phyloP scores from a whole-genome alignment of 2,329 filamentous ascomycete species.

The Neophaeococcomyces aloes region DNA sequence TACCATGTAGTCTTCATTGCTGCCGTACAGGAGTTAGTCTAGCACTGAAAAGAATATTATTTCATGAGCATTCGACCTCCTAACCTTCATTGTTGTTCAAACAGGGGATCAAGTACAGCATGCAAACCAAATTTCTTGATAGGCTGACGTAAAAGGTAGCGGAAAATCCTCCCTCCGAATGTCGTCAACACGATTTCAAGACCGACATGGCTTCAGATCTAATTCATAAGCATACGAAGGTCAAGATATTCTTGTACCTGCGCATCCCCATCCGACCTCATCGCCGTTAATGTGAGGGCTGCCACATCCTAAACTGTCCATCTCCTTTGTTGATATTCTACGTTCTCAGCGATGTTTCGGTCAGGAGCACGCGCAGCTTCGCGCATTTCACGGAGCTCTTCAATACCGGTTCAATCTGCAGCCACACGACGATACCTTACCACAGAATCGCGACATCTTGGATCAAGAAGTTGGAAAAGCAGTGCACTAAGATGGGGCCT shows the following conservation, averaged over 20 bases:
- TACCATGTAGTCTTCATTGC: conserved; percentile 13
- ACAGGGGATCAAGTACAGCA: too few species aligned
- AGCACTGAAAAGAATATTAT: too few species aligned
- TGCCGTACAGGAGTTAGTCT: conserved; percentile 10
- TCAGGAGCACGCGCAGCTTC: conserved; percentile 5
- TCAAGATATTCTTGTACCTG: too few species aligned
- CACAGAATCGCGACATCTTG: conserved; percentile 50
- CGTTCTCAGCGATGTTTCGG: conserved; percentile 1
- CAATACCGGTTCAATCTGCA: conserved; percentile 1
- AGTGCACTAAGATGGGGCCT: conserved; percentile 62
- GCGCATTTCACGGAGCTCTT: conserved; percentile 3
- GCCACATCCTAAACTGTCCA: not conserved
- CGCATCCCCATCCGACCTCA: too few species aligned
- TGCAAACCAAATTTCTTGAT: too few species aligned
- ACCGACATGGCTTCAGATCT: too few species aligned
- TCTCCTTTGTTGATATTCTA: not conserved
- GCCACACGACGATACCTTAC: conserved; percentile 41
- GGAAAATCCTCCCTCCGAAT: too few species aligned
- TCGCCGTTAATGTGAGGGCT: not conserved
- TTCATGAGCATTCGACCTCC: too few species aligned
- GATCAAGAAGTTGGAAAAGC: conserved; percentile 73
- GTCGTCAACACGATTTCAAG: too few species aligned
- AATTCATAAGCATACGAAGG: too few species aligned
- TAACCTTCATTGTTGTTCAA: too few species aligned
- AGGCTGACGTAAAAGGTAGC: too few species aligned